Percentiles rank a stretch among this genome's conserved stretches.
These are phyloP conservation scores for Poa annua DNA, from an alignment of 176 grass and related monocot species.

Conservation along the genomic window DNA sequence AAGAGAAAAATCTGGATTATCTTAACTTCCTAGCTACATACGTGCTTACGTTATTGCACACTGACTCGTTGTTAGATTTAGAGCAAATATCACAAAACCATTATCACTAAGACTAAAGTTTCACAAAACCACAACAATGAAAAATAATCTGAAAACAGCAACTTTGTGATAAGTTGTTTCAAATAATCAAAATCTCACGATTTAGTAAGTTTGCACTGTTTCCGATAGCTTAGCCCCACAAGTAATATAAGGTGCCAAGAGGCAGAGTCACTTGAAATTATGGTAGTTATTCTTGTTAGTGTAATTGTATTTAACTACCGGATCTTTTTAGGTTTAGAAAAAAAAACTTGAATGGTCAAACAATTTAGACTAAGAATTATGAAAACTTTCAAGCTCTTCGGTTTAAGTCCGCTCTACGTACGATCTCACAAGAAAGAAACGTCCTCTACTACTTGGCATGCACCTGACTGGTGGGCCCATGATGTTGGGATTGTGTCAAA, in stretches of 20 bases:
- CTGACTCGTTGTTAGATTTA: neutral
- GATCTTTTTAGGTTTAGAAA: too few relatives aligned
- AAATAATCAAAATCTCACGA: neutral
- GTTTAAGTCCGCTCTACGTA: neutral
- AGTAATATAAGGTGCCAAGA: neutral
- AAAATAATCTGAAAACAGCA: neutral
- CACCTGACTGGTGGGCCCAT: neutral
- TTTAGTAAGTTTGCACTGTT: neutral
- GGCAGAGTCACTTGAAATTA: neutral
- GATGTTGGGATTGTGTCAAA: neutral
- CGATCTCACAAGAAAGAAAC: neutral
- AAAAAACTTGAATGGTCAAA: too few relatives aligned
- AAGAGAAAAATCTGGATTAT: conserved; percentile 44
- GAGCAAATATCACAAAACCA: neutral
- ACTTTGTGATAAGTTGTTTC: neutral
- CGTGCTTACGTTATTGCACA: conserved; percentile 32
- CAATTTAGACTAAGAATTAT: neutral
- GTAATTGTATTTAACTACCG: neutral
- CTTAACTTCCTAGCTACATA: conserved; percentile 27
- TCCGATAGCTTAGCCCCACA: neutral
- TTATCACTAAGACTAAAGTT: neutral
- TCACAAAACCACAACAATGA: neutral
- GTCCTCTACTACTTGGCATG: neutral
- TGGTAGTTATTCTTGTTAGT: neutral
- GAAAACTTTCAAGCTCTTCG: neutral